phyloP scores from a whole-genome alignment of 2,329 filamentous ascomycete genomes.

The Alternaria novae-zelandiae region DNA sequence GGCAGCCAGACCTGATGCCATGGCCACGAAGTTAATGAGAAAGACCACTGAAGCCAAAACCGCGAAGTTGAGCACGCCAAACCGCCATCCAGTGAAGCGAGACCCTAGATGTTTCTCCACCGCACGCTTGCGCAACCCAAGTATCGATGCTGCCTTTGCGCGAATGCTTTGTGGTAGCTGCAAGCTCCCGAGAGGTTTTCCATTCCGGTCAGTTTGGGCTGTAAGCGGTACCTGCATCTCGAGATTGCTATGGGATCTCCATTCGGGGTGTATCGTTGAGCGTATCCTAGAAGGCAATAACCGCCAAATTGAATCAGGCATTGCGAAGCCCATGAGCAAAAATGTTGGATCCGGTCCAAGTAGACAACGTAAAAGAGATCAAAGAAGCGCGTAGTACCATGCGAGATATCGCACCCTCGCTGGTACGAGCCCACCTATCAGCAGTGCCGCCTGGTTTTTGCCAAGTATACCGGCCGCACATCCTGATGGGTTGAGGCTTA shows the following conservation, averaged over 20 bases:
- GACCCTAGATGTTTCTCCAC: conserved; percentile 1
- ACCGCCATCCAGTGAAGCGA: conserved; percentile 21
- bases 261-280: background rate
- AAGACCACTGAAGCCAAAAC: conserved; percentile 13
- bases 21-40: background rate
- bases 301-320: background rate
- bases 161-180: background rate
- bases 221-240: background rate
- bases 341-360: background rate
- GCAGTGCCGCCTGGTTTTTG: conserved; percentile 6
- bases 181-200: background rate
- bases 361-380: background rate
- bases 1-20: background rate
- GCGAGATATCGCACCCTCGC: conserved; percentile 15
- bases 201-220: too few relatives aligned
- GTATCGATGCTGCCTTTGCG: background rate
- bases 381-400: background rate
- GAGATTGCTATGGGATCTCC: background rate
- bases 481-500: background rate
- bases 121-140: background rate
- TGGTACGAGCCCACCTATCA: conserved; percentile 20
- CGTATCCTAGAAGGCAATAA: background rate
- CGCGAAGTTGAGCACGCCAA: conserved; percentile 20
- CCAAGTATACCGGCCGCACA: conserved; percentile 15
- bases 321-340: background rate